Base-by-base conservation (phyloP, 306 rosid species). In the Vigna nakashimae region DNA sequence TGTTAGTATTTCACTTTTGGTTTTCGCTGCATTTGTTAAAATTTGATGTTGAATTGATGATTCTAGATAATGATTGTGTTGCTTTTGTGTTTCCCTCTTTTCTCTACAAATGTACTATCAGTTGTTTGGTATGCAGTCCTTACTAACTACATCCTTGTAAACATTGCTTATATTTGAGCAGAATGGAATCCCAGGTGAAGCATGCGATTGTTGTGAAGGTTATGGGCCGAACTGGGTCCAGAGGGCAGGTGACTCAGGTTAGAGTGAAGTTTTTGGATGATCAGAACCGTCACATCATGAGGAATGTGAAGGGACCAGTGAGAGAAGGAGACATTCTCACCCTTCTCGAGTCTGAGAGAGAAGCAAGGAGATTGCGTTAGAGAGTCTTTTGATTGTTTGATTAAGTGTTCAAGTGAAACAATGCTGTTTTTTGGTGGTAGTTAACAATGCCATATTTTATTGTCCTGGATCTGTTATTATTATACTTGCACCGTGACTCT, bases 291-390 rank as follows among this genome's bases (percentile, higher is more conserved):
- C 62, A 56, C 16, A 56, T 56, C 34, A 56, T 56, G 62, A 56
- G 62, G 62, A 56, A 56, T 22, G 62, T 56, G 7, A 56, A 56
- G 28, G 62, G 62, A 56, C 62, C 62, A 0, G 62, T 56, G 7
- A 56, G 62, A 56, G 62, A 56, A 2, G 62, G 62, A 56, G 62
- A 56, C 32, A 56, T 56, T 56, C 62, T 56, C 34, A 88, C 89
- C 77, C 65, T 88, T 2, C 89, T 88, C 0, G 89, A 85, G 82
- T 88, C 86, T 40, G 91, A 85, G 43, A 85, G 89, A 63, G 87
- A 88, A 75, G 89, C 91, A 17, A 88, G 86, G 51, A 85, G 87
- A 69, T 69, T 88, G 80, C 91, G 89, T 28, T 88, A 82, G 81
- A 82, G 81, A 66, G 63, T 13, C 69, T 59, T 7, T 11, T 28